Conservation (phyloP, 1,284 basidiomycete species). For the Stygiomarasmius scandens region DNA sequence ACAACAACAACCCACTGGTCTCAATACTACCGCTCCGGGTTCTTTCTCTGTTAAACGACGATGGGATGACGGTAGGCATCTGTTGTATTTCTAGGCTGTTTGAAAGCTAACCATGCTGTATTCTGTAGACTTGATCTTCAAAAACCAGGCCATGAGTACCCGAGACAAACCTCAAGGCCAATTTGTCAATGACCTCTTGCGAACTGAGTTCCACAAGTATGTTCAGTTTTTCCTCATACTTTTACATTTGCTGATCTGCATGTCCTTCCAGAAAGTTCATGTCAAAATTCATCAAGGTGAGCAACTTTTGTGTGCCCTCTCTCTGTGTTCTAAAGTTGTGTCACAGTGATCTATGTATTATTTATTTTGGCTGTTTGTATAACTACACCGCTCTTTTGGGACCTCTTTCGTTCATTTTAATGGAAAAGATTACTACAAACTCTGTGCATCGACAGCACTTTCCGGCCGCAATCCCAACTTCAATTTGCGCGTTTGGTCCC, state of each 20-base stretch:
- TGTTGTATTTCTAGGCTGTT: neutral
- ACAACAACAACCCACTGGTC: slow-evolving; percentile 57
- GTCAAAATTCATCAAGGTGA: slow-evolving; percentile 77
- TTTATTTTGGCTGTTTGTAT: neutral
- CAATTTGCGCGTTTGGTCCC: too few relatives aligned
- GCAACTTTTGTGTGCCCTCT: neutral
- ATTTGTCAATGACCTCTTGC: slow-evolving; percentile 91
- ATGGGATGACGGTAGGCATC: slow-evolving; percentile 4
- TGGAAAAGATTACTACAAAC: too few relatives aligned
- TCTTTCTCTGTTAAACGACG: slow-evolving; percentile 32
- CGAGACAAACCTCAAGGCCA: slow-evolving; percentile 70
- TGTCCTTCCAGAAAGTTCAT: slow-evolving; percentile 76
- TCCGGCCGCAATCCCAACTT: too few relatives aligned
- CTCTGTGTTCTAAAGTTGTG: neutral
- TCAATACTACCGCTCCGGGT: slow-evolving; percentile 78
- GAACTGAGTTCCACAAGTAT: slow-evolving; percentile 91
- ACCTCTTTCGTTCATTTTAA: too few relatives aligned
- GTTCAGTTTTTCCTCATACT: slow-evolving; percentile 34
- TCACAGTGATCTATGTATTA: neutral
- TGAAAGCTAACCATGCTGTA: neutral
- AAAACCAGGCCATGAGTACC: slow-evolving; percentile 85
- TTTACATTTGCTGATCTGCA: too few relatives aligned
- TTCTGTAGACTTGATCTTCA: slow-evolving; percentile 86
- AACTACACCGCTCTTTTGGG: neutral
- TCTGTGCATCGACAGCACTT: too few relatives aligned